Evolutionary conservation across 495 filamentous ascomycete species (phyloP).

Genomic region (Penicillium nucicola): DNA sequence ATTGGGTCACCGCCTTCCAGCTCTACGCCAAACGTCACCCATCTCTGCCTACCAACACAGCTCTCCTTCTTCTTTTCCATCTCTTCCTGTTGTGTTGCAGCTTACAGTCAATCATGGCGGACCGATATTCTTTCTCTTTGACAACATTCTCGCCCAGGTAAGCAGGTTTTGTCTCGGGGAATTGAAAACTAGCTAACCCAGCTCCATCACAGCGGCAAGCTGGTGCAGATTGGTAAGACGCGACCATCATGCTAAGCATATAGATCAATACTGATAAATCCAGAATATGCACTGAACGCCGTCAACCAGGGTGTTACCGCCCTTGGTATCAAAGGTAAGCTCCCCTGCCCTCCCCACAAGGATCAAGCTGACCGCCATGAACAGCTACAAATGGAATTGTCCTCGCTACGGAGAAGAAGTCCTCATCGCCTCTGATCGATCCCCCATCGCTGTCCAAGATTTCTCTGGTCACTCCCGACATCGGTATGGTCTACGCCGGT

Average conservation of each 20-base stretch:
- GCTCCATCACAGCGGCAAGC: slow-evolving; percentile 69
- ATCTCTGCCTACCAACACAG: slow-evolving; percentile 26
- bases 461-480: slow-evolving; percentile 95
- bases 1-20: slow-evolving; percentile 28
- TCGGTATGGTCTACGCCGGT: slow-evolving; percentile 99
- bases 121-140: slow-evolving; percentile 98
- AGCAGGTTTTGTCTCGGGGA: slow-evolving; percentile 27
- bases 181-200: slow-evolving; percentile 19
- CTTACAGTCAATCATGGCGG: slow-evolving; percentile 65
- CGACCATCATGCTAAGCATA: not conserved
- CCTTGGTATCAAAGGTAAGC: slow-evolving; percentile 91
- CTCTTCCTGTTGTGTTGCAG: slow-evolving; percentile 5
- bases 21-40: slow-evolving; percentile 29
- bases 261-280: slow-evolving; percentile 12
- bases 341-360: not conserved
- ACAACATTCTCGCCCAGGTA: slow-evolving; percentile 99
- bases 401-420: slow-evolving; percentile 99
- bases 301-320: slow-evolving; percentile 99
- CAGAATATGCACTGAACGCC: slow-evolving; percentile 98
- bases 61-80: slow-evolving; percentile 13
- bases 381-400: slow-evolving; percentile 97
- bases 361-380: slow-evolving; percentile 8
- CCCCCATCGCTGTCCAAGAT: slow-evolving; percentile 94
- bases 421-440: slow-evolving; percentile 91
- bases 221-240: slow-evolving; percentile 65